Evolutionary conservation across 257 asterid species (phyloP), one percentile per base, ranked within the genome.

Genomic region (Jaltomata sinuosa): DNA sequence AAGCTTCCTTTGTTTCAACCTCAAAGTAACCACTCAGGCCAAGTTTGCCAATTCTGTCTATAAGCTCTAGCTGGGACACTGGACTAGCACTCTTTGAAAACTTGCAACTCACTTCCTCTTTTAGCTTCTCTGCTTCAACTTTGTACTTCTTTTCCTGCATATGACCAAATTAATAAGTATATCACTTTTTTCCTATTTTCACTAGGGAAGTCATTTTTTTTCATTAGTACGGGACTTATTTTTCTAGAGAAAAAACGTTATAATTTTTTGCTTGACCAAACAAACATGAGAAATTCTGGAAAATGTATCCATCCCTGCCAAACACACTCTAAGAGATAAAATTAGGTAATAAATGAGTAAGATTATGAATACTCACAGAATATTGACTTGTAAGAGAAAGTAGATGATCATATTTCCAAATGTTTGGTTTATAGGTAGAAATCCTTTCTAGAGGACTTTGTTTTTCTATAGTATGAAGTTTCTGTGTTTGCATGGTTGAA

Each of bases 1-100:
- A 42, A 59, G 53, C 59, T 7, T 85, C 83, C 11, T 6, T 27
- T 36, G 88, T 91, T 82, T 93, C 92, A 6, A 87, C 72, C 83
- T 89, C 90, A 25, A 92, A 93, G 84, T 82, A 72, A 81, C 36
- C 77, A 19, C 90, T 79, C 11, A 93, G 86, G 9, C 90, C 86
- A 4, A 68, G 11, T 5, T 15, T 72, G 54, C 25, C 54, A 40
- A 86, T 76, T 79, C 40, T 14, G 34, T 79, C 83, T 4, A 88
- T 19, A 10, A 68, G 7, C 55, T 34, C 47, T 11, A 80, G 31
- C 38, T 38, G 25, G 15, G 25, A 65, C 55, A 40, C 25, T 18
- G 82, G 42, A 65, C 36, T 16, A 16, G 2, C n/a, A 8, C n/a
- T 53, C 10, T 82, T 69, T 6, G 21, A 22, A 61, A 91, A 50